Evolutionary conservation across 2,329 filamentous ascomycete genomes (phyloP).

Genomic region (Coniochaeta sp.): DNA sequence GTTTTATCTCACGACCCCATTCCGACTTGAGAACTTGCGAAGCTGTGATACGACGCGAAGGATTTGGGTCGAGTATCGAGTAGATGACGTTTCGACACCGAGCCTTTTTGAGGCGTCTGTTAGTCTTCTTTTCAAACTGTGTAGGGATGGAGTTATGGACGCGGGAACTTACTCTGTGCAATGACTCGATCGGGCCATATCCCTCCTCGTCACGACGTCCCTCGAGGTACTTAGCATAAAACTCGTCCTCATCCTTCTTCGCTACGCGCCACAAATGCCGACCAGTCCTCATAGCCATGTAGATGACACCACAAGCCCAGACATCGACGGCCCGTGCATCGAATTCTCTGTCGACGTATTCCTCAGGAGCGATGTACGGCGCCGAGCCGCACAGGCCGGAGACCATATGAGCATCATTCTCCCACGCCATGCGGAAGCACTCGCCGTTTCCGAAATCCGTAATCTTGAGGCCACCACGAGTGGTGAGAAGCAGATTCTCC

Average conservation of each 20-base stretch:
- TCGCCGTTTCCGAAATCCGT: conserved; percentile 98
- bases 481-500: conserved; percentile 90
- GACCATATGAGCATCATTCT: conserved; percentile 97
- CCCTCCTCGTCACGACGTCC: conserved; percentile 91
- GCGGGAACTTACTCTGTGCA: conserved; percentile 73
- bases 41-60: conserved; percentile 83
- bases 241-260: conserved; percentile 94
- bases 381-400: conserved; percentile 93
- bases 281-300: conserved; percentile 98
- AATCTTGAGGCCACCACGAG: conserved; percentile 88
- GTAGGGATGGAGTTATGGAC: neutral
- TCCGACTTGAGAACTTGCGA: conserved; percentile 97
- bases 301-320: conserved; percentile 97
- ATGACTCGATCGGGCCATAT: conserved; percentile 90
- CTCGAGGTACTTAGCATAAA: conserved; percentile 89
- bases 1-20: conserved; percentile 95
- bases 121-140: conserved; percentile 6
- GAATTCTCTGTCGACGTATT: conserved; percentile 92
- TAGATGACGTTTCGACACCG: conserved; percentile 98
- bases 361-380: conserved; percentile 94
- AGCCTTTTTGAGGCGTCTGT: conserved; percentile 49
- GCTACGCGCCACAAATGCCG: conserved; percentile 95
- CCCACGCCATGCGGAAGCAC: conserved; percentile 99
- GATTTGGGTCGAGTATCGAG: conserved; percentile 93
- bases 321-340: conserved; percentile 96